These are phyloP conservation scores for Russula sp. DNA, from an alignment of 768 basidiomycete genomes.

Conservation along the genomic window DNA sequence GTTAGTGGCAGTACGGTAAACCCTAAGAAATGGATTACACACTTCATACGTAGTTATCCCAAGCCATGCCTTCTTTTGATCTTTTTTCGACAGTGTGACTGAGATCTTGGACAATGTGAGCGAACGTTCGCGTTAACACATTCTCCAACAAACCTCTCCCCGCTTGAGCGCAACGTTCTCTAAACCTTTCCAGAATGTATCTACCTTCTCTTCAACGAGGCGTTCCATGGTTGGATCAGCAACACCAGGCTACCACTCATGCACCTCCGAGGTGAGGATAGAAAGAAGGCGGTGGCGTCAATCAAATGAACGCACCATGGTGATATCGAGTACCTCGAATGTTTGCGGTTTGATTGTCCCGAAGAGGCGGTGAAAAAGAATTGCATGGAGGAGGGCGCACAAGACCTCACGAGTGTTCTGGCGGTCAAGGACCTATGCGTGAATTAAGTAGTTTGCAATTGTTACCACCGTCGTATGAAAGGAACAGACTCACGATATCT, in stretches of 20 bases:
- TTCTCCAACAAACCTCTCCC: constrained; percentile 47
- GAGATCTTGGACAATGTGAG: constrained; percentile 41
- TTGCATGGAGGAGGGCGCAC: constrained; percentile 68
- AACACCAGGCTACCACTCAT: constrained; percentile 60
- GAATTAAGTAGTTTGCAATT: not conserved
- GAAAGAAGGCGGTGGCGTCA: not conserved
- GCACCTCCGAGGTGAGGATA: not conserved
- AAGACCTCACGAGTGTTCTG: constrained; percentile 67
- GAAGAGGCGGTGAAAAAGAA: constrained; percentile 78
- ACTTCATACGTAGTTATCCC: constrained; percentile 43
- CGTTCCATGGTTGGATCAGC: constrained; percentile 64
- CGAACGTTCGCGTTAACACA: not conserved
- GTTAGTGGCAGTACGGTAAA: not conserved
- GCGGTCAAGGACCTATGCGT: constrained; percentile 58
- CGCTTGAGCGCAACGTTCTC: constrained; percentile 55
- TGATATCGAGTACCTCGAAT: constrained; percentile 77
- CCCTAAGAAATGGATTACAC: not conserved
- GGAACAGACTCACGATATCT: constrained; percentile 34
- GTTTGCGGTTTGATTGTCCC: constrained; percentile 70
- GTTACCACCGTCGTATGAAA: not conserved
- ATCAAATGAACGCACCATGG: constrained; percentile 54
- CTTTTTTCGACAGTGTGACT: constrained; percentile 71
- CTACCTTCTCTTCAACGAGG: constrained; percentile 69
- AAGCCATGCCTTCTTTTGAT: constrained; percentile 75
- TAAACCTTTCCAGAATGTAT: constrained; percentile 69